Conservation (phyloP, 345 rosid genomes). For the Turritis glabra region DNA sequence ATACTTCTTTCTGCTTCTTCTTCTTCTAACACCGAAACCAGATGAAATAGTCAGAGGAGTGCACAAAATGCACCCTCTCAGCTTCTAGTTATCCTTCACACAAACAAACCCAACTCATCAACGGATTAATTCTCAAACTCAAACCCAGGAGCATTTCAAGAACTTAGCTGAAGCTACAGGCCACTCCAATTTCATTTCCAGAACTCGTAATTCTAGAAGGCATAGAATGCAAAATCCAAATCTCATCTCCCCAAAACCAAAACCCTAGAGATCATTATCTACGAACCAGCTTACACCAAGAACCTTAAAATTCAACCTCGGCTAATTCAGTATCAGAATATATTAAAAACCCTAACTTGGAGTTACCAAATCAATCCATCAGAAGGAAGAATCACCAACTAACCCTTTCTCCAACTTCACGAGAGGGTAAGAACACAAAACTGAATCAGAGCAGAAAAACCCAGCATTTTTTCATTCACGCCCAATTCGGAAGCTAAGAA, state of each 20-base stretch:
- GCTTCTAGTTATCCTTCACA: slow-evolving; percentile 38
- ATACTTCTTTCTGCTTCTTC: slow-evolving; percentile 40
- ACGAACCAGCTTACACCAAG: slow-evolving; percentile 37
- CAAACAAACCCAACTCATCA: slow-evolving; percentile 35
- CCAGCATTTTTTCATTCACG: slow-evolving; percentile 9
- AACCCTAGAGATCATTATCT: slow-evolving; percentile 71
- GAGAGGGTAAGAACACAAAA: slow-evolving; percentile 44
- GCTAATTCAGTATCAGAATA: slow-evolving; percentile 29
- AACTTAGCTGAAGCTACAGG: slow-evolving; percentile 17
- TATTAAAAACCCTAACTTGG: slow-evolving; percentile 60
- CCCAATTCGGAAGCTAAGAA: slow-evolving; percentile 42
- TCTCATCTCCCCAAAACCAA: slow-evolving; percentile 57
- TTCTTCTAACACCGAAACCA: neutral
- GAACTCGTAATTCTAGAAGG: slow-evolving; percentile 41
- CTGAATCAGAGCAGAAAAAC: slow-evolving; percentile 45
- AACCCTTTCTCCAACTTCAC: slow-evolving; percentile 37
- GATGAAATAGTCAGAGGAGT: slow-evolving; percentile 34
- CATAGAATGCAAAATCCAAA: slow-evolving; percentile 60
- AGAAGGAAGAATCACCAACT: slow-evolving; percentile 21
- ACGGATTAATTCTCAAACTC: slow-evolving; percentile 29
- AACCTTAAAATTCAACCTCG: slow-evolving; percentile 30
- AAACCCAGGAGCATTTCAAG: slow-evolving; percentile 34
- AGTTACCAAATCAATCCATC: slow-evolving; percentile 38
- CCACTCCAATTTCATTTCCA: slow-evolving; percentile 26
- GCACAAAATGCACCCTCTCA: slow-evolving; percentile 40